Base-by-base conservation (phyloP, 257 asterid species). In the Datura wrightii region DNA sequence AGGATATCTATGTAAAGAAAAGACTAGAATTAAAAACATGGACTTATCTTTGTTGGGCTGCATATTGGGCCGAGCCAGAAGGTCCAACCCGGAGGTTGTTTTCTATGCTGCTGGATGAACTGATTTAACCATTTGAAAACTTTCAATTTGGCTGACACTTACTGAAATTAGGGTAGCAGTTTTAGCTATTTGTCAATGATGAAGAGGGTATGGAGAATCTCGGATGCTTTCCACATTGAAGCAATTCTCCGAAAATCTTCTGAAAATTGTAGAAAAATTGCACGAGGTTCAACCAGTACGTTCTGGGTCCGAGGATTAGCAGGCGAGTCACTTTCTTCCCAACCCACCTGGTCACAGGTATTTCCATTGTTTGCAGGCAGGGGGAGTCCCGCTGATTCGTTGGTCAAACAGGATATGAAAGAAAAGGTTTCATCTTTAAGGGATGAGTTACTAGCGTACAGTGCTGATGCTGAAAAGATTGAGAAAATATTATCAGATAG, bases 401-500 rank as follows among this genome's bases (percentile, higher is more conserved):
- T 39, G 18, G 60, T 83, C 65, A 82, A 50, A 36, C 15, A 72
- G 34, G 63, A 83, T 53, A 85, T 92, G 65, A 85, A 55, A 58
- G 83, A 85, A 6, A 48, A 34, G 34, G 94, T 93, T 58, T 83
- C 92, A 8, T 18, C 5, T 44, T 87, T 96, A 91, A 90, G 84
- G 85, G 84, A 92, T 13, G 92, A 91, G 87, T 83, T 96, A 82
- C 63, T 91, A 86, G n/a, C 56, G 5, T 86, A 85, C 9, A 41
- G 86, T 15, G 86, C 83, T 4, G 93, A 92, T 79, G 83, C 79
- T 63, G 92, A 83, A 79, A 87, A 86, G 48, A 81, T 92, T 69
- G 92, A 78, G 86, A 84, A 67, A 37, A 90, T 93, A 81, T 86
- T 94, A 86, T 91, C 92, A 55, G 92, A 87, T 80, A 83, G 83